Conservation (phyloP, 768 basidiomycete genomes). For the Leccinum rimulosum region DNA sequence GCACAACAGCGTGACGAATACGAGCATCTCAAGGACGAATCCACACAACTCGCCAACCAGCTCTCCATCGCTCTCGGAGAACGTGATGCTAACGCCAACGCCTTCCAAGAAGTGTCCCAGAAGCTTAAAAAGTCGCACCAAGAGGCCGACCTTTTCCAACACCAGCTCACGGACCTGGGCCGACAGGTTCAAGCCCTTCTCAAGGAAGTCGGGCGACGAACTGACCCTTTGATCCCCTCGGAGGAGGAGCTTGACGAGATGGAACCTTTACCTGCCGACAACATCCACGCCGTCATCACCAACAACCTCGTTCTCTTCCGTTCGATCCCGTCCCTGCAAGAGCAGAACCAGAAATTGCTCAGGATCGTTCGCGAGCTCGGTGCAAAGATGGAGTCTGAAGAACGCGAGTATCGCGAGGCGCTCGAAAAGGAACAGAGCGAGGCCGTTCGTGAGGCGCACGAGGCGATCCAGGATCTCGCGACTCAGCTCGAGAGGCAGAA, state of each 20-base stretch:
- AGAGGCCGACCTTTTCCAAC: conserved; percentile 68
- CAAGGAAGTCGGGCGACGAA: conserved; percentile 75
- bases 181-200: conserved; percentile 80
- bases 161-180: conserved; percentile 79
- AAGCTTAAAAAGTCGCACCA: conserved; percentile 55
- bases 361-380: conserved; percentile 82
- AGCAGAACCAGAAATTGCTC: conserved; percentile 88
- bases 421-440: conserved; percentile 75
- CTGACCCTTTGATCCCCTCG: conserved; percentile 78
- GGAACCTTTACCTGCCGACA: conserved; percentile 44
- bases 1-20: conserved; percentile 90
- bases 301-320: conserved; percentile 86
- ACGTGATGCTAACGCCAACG: conserved; percentile 60
- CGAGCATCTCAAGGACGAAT: conserved; percentile 77
- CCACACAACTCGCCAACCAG: conserved; percentile 75
- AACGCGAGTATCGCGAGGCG: conserved; percentile 66
- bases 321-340: conserved; percentile 76
- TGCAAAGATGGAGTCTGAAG: conserved; percentile 79
- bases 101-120: conserved; percentile 59
- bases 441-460: conserved; percentile 85
- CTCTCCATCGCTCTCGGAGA: conserved; percentile 72
- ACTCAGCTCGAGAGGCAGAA: conserved; percentile 78
- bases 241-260: conserved; percentile 59
- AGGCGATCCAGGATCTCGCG: conserved; percentile 77
- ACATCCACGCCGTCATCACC: conserved; percentile 79